phyloP scores from a whole-genome alignment of 768 basidiomycete species.

The Austroboletus festivus region DNA sequence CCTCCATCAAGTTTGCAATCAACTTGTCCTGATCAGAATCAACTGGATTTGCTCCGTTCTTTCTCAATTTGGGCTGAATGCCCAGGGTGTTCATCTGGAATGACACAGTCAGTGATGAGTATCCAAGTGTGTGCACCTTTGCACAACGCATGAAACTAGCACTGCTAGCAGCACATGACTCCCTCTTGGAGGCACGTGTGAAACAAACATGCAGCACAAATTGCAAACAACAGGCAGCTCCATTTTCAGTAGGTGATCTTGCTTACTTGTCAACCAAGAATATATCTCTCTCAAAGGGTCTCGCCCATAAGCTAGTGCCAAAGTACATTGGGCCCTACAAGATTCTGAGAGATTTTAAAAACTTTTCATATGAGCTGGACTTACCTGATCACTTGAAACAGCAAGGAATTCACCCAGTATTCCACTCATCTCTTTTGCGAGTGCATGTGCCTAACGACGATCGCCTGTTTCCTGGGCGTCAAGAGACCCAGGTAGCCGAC shows the following conservation, averaged over 20 bases:
- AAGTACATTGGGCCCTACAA: too few relatives aligned
- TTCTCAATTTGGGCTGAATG: slow-evolving; percentile 4
- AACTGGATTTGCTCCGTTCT: slow-evolving; percentile 9
- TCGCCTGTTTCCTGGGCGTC: slow-evolving; percentile 21
- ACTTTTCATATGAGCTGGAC: slow-evolving; percentile 24
- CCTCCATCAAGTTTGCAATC: slow-evolving; percentile 21
- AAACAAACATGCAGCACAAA: too few relatives aligned
- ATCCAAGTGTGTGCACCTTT: slow-evolving; percentile 28
- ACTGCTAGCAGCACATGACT: not conserved
- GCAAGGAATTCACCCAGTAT: slow-evolving; percentile 28
- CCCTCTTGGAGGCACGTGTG: too few relatives aligned
- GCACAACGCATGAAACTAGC: slow-evolving; percentile 18
- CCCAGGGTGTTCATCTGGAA: slow-evolving; percentile 22
- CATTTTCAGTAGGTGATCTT: too few relatives aligned
- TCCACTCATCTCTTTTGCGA: slow-evolving; percentile 32
- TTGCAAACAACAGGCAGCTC: too few relatives aligned
- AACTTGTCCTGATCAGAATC: slow-evolving; percentile 10
- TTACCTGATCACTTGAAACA: slow-evolving; percentile 25
- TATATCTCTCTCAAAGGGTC: too few relatives aligned
- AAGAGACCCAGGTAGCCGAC: slow-evolving; percentile 12
- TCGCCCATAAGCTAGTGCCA: too few relatives aligned
- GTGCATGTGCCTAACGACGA: slow-evolving; percentile 28
- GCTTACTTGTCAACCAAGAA: too few relatives aligned
- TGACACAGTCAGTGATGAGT: slow-evolving; percentile 4
- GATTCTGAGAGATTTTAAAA: too few relatives aligned